A percentile compares a stretch with the other conserved stretches of the same genome.
Evolutionary conservation across 1,139 yeast genomes (phyloP).

Genomic region (Sporopachydermia cereana): DNA sequence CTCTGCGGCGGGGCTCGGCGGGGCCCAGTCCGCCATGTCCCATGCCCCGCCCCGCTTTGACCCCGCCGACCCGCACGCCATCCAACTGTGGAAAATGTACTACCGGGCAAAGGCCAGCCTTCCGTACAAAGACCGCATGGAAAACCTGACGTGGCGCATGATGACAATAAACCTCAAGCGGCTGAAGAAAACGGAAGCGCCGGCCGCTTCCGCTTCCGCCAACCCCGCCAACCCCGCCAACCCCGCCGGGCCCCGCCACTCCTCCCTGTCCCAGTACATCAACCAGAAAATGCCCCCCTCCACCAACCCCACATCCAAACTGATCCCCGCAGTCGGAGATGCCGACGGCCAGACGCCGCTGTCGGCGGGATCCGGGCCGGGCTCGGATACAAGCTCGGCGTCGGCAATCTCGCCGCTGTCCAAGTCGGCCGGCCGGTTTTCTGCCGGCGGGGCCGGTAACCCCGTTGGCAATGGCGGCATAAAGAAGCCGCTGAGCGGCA

Average conservation of each 20-base stretch:
- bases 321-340: slow-evolving; percentile 1
- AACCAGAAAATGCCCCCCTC: slow-evolving; percentile 2
- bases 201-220: neutral
- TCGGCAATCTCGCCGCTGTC: slow-evolving; percentile 1
- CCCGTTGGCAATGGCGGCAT: slow-evolving; percentile 10
- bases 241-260: neutral
- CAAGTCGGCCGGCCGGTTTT: neutral
- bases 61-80: slow-evolving; percentile 31
- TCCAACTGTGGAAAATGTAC: slow-evolving; percentile 71
- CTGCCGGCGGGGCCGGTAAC: slow-evolving; percentile 13
- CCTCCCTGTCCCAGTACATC: neutral
- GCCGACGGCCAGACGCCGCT: neutral
- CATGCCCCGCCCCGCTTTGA: neutral
- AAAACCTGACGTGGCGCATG: slow-evolving; percentile 78
- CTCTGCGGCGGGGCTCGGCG: too few relatives aligned
- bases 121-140: slow-evolving; percentile 67
- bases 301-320: neutral
- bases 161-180: slow-evolving; percentile 45
- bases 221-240: neutral
- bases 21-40: too few relatives aligned
- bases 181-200: slow-evolving; percentile 8
- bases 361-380: neutral
- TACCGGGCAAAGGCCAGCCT: slow-evolving; percentile 65
- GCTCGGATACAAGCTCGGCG: neutral
- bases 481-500: neutral